Percentiles rank a stretch among this genome's conserved stretches.
phyloP scores from a whole-genome alignment of 2,329 filamentous ascomycete species.

The Phialophora verrucosa region DNA sequence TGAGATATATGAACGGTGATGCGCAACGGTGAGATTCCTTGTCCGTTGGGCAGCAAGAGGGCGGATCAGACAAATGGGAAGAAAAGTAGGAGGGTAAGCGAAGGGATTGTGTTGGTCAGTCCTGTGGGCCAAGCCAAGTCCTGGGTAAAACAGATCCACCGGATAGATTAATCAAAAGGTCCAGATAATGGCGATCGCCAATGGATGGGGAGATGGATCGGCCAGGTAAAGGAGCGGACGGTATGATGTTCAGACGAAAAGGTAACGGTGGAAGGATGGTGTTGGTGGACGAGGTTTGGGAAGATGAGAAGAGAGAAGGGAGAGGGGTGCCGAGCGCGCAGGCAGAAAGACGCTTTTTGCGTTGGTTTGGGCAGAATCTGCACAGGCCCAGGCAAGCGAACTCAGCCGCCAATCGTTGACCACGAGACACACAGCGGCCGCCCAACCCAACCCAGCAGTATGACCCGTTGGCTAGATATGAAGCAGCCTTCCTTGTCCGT shows the following conservation, averaged over 20 bases:
- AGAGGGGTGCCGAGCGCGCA: slow-evolving; percentile 30
- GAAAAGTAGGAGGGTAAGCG: slow-evolving; percentile 29
- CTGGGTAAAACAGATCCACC: slow-evolving; percentile 26
- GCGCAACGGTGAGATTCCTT: slow-evolving; percentile 18
- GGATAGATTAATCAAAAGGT: slow-evolving; percentile 16
- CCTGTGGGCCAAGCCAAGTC: slow-evolving; percentile 30
- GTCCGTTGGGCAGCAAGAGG: slow-evolving; percentile 36
- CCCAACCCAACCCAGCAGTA: slow-evolving; percentile 11
- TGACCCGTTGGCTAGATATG: slow-evolving; percentile 1
- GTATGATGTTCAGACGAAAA: slow-evolving; percentile 24
- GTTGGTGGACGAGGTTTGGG: slow-evolving; percentile 16
- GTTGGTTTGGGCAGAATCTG: slow-evolving; percentile 7
- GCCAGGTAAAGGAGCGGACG: slow-evolving; percentile 22
- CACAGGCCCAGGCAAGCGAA: slow-evolving; percentile 11
- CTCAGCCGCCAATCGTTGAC: slow-evolving; percentile 7
- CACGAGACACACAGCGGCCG: slow-evolving; percentile 9
- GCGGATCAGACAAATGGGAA: slow-evolving; percentile 32
- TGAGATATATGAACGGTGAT: slow-evolving; percentile 25
- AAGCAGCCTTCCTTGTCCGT: neutral
- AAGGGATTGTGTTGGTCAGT: slow-evolving; percentile 27
- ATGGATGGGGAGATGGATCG: slow-evolving; percentile 23
- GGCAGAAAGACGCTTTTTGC: slow-evolving; percentile 26
- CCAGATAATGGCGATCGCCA: slow-evolving; percentile 26
- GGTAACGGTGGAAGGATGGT: slow-evolving; percentile 10
- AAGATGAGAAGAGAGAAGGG: slow-evolving; percentile 23